These are phyloP conservation scores for Abortiporus biennis DNA, from an alignment of 1,284 basidiomycete species.

Conservation along the genomic window DNA sequence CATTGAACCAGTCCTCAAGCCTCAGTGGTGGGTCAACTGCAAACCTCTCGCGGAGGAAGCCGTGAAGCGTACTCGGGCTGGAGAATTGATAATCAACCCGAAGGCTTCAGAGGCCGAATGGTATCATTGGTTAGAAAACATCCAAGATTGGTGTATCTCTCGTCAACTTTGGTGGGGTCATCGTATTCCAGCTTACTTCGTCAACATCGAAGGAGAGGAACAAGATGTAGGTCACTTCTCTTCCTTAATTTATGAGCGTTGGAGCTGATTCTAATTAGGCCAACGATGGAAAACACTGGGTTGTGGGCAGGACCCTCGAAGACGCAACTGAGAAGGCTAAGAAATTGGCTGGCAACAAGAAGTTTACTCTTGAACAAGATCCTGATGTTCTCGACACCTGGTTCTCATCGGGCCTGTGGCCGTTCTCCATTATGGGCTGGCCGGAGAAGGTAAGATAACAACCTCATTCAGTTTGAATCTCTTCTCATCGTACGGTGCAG, in stretches of 20 bases:
- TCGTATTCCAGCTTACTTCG: slow-evolving; percentile 92
- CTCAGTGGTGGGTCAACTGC: slow-evolving; percentile 99
- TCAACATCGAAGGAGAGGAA: slow-evolving; percentile 76
- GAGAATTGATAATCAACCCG: slow-evolving; percentile 82
- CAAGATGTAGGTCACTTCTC: slow-evolving; percentile 54
- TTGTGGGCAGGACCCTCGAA: slow-evolving; percentile 79
- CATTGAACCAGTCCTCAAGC: slow-evolving; percentile 95
- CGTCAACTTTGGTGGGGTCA: slow-evolving; percentile 99
- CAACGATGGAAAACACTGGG: slow-evolving; percentile 80
- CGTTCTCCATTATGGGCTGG: slow-evolving; percentile 98
- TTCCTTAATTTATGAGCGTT: neutral
- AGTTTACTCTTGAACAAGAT: slow-evolving; percentile 87
- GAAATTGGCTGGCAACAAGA: slow-evolving; percentile 62
- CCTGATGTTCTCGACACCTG: slow-evolving; percentile 99
- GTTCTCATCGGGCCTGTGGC: slow-evolving; percentile 99
- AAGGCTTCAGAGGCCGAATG: slow-evolving; percentile 90
- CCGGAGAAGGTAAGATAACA: slow-evolving; percentile 64
- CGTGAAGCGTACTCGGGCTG: slow-evolving; percentile 84
- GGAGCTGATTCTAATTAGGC: slow-evolving; percentile 31
- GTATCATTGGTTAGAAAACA: slow-evolving; percentile 94
- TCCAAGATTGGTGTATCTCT: slow-evolving; percentile 99
- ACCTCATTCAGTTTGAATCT: neutral
- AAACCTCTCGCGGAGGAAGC: slow-evolving; percentile 89
- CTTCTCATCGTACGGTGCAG: slow-evolving; percentile 11
- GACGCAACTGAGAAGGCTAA: slow-evolving; percentile 80